phyloP scores from a whole-genome alignment of 2,329 filamentous ascomycete genomes.

The Aspergillus flavus region DNA sequence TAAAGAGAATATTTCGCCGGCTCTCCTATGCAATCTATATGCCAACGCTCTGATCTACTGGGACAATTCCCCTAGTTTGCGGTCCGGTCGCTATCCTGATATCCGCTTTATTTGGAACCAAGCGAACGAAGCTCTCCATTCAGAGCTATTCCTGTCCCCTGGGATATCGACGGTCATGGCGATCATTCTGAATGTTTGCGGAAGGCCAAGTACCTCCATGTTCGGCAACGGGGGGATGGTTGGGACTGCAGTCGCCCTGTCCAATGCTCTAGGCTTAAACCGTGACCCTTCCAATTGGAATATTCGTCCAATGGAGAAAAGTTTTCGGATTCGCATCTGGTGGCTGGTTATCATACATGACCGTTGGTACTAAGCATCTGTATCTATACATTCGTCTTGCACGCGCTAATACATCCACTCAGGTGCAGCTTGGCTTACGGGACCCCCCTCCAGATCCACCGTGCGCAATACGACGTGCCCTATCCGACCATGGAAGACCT shows the following conservation, averaged over 20 bases:
- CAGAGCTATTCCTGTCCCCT: conserved; percentile 56
- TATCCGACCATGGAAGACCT: conserved; percentile 43
- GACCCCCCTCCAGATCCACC: conserved; percentile 53
- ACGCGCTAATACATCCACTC: background rate
- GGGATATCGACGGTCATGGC: conserved; percentile 58
- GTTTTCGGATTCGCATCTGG: conserved; percentile 57
- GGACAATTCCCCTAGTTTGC: conserved; percentile 43
- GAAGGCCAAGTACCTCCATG: conserved; percentile 57
- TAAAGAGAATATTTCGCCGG: conserved; percentile 53
- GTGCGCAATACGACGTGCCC: conserved; percentile 53
- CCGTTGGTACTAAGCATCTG: conserved; percentile 48
- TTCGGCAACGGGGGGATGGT: conserved; percentile 57
- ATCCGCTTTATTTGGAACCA: conserved; percentile 61
- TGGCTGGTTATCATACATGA: conserved; percentile 60
- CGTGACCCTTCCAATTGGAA: conserved; percentile 57
- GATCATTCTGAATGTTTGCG: conserved; percentile 57
- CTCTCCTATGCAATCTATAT: conserved; percentile 55
- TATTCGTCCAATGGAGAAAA: conserved; percentile 55
- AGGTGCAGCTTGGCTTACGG: conserved; percentile 58
- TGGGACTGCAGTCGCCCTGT: conserved; percentile 55
- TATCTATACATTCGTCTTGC: background rate
- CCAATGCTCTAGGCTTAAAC: conserved; percentile 59
- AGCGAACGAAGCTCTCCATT: conserved; percentile 57
- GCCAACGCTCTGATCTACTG: conserved; percentile 57
- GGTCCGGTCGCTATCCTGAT: conserved; percentile 49